Percentiles rank a stretch among this genome's conserved stretches.
Evolutionary conservation across 2,329 filamentous ascomycete species (phyloP).

Genomic region (Aspergillus pseudonomiae): DNA sequence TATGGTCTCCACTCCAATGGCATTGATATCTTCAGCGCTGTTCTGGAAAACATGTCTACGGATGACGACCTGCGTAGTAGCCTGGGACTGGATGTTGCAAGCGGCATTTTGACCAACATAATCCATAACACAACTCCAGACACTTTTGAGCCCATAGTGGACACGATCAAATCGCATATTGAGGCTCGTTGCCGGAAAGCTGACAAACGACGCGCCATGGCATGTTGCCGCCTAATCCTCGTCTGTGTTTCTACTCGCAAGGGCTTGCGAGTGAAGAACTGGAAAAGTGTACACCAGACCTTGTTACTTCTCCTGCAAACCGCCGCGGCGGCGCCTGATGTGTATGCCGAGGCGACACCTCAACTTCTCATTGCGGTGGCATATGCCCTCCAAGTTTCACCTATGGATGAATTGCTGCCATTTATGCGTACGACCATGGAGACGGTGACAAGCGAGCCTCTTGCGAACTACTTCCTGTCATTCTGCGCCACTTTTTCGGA

Average conservation of each 20-base stretch:
- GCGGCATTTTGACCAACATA: slow-evolving; percentile 76
- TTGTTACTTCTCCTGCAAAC: slow-evolving; percentile 57
- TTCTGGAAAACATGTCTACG: slow-evolving; percentile 45
- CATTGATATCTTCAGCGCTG: slow-evolving; percentile 54
- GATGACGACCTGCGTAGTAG: slow-evolving; percentile 33
- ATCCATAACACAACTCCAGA: slow-evolving; percentile 79
- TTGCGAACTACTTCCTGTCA: slow-evolving; percentile 74
- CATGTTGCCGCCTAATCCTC: slow-evolving; percentile 50
- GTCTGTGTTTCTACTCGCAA: slow-evolving; percentile 78
- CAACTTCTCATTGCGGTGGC: slow-evolving; percentile 54
- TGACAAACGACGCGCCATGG: slow-evolving; percentile 44
- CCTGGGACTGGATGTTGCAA: slow-evolving; percentile 63
- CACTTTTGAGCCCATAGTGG: slow-evolving; percentile 70
- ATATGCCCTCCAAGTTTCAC: slow-evolving; percentile 73
- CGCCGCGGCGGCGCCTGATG: slow-evolving; percentile 26
- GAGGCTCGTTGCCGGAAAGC: slow-evolving; percentile 37
- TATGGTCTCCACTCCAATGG: slow-evolving; percentile 61
- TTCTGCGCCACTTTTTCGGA: slow-evolving; percentile 84
- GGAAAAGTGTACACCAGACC: slow-evolving; percentile 65
- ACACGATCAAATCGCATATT: slow-evolving; percentile 60
- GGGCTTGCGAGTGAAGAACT: slow-evolving; percentile 72
- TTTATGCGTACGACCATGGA: slow-evolving; percentile 68
- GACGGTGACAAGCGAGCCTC: slow-evolving; percentile 64
- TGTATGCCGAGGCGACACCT: slow-evolving; percentile 31
- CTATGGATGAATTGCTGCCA: slow-evolving; percentile 77